Percentiles rank a stretch among this genome's conserved stretches.
Evolutionary conservation across 2,329 filamentous ascomycete species (phyloP).

Genomic region (Chaetomiaceae sp.): DNA sequence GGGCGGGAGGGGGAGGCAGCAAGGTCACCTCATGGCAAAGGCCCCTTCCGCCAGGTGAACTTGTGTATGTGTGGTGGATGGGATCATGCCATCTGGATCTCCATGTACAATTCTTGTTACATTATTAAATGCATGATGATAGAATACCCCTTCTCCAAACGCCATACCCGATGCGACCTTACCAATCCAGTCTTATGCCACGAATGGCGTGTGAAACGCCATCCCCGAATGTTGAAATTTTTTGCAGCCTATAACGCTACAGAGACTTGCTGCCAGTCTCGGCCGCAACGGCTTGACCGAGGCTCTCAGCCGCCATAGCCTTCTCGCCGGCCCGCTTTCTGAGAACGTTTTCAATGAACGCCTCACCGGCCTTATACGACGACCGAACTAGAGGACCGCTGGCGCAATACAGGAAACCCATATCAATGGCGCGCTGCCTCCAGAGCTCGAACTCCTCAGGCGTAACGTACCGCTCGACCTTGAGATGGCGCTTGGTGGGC

Average conservation of each 20-base stretch:
- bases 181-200: slow-evolving; percentile 5
- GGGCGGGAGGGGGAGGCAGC: not conserved
- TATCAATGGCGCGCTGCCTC: slow-evolving; percentile 81
- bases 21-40: not conserved
- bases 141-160: slow-evolving; percentile 13
- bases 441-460: slow-evolving; percentile 89
- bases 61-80: not conserved
- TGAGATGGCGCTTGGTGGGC: slow-evolving; percentile 94
- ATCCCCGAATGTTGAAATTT: slow-evolving; percentile 20
- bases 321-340: slow-evolving; percentile 65
- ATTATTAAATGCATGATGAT: slow-evolving; percentile 19
- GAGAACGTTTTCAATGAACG: slow-evolving; percentile 97
- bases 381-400: slow-evolving; percentile 89
- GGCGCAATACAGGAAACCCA: slow-evolving; percentile 96
- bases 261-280: slow-evolving; percentile 25
- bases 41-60: not conserved
- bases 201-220: slow-evolving; percentile 21
- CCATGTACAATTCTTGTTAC: slow-evolving; percentile 25
- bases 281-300: slow-evolving; percentile 40
- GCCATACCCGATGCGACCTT: slow-evolving; percentile 16
- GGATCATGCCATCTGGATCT: not conserved
- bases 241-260: not conserved
- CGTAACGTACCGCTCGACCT: slow-evolving; percentile 91
- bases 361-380: slow-evolving; percentile 96
- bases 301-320: slow-evolving; percentile 27